A percentile compares a stretch with the other conserved stretches of the same genome.
Evolutionary conservation across 1,284 basidiomycete genomes (phyloP).

Genomic region (Irpex sp.): DNA sequence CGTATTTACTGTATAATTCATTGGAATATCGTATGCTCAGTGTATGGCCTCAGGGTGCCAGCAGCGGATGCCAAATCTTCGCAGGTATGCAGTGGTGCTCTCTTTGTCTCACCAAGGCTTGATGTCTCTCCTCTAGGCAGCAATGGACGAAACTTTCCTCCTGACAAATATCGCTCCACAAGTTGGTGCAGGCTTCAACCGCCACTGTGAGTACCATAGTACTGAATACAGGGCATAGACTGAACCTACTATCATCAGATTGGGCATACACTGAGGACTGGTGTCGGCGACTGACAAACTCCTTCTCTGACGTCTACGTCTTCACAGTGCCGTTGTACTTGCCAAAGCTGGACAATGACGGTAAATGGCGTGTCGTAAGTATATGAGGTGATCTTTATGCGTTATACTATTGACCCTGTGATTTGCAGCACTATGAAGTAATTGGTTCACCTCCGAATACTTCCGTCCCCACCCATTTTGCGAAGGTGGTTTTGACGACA

Average conservation of each 20-base stretch:
- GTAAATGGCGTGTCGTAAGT: conserved; percentile 92
- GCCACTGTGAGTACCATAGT: conserved; percentile 70
- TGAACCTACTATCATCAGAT: conserved; percentile 43
- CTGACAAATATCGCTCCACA: conserved; percentile 97
- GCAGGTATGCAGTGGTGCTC: conserved; percentile 39
- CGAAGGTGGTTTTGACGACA: conserved; percentile 89
- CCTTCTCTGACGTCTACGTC: conserved; percentile 92
- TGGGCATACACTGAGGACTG: conserved; percentile 98
- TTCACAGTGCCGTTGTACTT: conserved; percentile 99
- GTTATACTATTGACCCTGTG: neutral
- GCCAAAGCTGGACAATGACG: conserved; percentile 79
- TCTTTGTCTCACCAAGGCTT: no score
- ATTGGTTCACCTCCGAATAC: conserved; percentile 91
- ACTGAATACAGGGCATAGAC: no score
- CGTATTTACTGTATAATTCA: conserved; percentile 13
- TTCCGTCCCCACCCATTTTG: conserved; percentile 96
- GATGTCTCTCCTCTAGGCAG: conserved; percentile 46
- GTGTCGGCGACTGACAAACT: conserved; percentile 83
- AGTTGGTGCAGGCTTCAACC: conserved; percentile 96
- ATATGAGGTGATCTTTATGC: neutral
- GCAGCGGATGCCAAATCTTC: conserved; percentile 97
- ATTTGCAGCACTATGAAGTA: conserved; percentile 79
- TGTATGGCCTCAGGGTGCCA: conserved; percentile 64
- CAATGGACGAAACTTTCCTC: conserved; percentile 97
- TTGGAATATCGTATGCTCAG: neutral